Evolutionary conservation across 768 basidiomycete species (phyloP), one percentile per base, ranked within the genome.

Genomic region (Trametes punicea): DNA sequence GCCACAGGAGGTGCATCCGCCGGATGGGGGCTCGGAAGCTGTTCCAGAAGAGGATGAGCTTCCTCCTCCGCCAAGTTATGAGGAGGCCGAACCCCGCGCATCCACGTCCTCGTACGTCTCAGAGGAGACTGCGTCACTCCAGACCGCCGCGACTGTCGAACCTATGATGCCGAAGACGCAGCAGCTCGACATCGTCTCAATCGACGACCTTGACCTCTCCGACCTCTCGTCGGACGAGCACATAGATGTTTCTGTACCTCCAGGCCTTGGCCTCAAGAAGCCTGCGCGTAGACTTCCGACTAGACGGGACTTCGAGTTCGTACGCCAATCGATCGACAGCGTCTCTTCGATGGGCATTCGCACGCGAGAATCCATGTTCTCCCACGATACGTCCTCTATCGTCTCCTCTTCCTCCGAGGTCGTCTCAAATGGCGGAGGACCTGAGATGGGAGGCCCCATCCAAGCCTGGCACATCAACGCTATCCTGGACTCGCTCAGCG

Each of bases 401-500:
- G 62, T 73, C 9, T 76, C 80, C 10, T 72, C 75, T 0, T 64
- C 74, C 3, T 61, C 61, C 3, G 56, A 55, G 23, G 51, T 51
- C 27, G 55, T 53, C 33, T 41, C 39, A 20, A 51, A 53, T 23
- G 50, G 38, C n/a, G 63, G 66, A 6, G 64, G 55, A 0, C 66
- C 69, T 7, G 74, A 72, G 18, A 69, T 81, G 4, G 79, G 76
- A 2, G 76, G 73, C 0, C 73, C 71, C 26, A 83, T 91, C 16
- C 82, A 85, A n/a, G 82, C 84, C 51, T 93, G 91, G 91, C 91
- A 92, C 62, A 75, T 90, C 71, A 88, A 88, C 65, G 85, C 87
- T 25, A 71, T 92, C 34, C 77, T 92, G 10, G 87, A 90, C 46
- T 69, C 81, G 34, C 73, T 88, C 61, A 87, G 82, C 58, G 84